phyloP scores from a whole-genome alignment of 2,329 filamentous ascomycete species.

The Fusarium fujikuroi region DNA sequence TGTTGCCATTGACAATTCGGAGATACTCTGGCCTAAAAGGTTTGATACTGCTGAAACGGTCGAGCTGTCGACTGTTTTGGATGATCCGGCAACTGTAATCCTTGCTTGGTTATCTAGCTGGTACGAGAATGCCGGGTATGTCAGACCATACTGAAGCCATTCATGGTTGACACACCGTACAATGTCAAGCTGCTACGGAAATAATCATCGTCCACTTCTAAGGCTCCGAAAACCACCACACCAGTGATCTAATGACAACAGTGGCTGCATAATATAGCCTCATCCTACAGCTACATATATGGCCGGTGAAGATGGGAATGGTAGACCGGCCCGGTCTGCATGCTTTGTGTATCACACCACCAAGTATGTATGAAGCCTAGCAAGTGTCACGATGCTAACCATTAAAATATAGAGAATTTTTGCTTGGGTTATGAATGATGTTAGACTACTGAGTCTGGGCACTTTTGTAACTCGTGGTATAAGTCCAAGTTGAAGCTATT shows the following conservation, averaged over 20 bases:
- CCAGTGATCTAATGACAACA: not conserved
- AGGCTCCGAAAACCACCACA: not conserved
- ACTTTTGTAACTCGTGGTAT: not conserved
- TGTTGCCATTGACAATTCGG: not conserved
- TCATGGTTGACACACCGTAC: conserved; percentile 7
- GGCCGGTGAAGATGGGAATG: not conserved
- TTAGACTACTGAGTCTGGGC: conserved; percentile 11
- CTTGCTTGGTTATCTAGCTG: conserved; percentile 19
- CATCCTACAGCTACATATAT: not conserved
- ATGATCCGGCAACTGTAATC: conserved; percentile 2
- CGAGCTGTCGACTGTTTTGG: conserved; percentile 14
- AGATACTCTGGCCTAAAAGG: conserved; percentile 4
- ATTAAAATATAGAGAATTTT: not conserved
- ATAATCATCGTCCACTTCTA: conserved; percentile 1
- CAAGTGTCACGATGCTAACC: not conserved
- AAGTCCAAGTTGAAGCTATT: conserved; percentile 11
- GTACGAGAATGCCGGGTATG: conserved; percentile 31
- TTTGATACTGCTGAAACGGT: conserved; percentile 4
- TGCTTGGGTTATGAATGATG: not conserved
- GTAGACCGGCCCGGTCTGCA: not conserved
- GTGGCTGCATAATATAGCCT: not conserved
- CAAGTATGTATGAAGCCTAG: not conserved
- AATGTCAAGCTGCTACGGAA: conserved; percentile 12
- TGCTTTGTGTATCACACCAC: conserved; percentile 20
- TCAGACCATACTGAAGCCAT: conserved; percentile 40